phyloP scores from a whole-genome alignment of 305 asterid genomes.

The Ajuga reptans region DNA sequence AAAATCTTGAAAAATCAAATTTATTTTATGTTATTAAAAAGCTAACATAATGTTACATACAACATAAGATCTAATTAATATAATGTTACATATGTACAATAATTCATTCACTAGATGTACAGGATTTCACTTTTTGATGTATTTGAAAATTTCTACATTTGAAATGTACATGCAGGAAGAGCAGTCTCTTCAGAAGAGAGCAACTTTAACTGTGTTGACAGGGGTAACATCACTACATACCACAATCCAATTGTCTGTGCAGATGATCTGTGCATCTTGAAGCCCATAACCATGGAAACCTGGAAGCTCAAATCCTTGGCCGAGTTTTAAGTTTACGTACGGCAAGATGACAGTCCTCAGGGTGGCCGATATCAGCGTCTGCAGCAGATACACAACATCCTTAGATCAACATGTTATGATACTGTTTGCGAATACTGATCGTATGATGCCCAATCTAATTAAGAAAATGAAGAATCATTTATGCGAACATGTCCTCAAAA shows the following conservation, averaged over 20 bases:
- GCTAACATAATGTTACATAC: too few species aligned
- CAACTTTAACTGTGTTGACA: constrained; percentile 19
- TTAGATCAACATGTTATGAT: constrained; percentile 1
- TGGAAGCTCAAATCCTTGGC: constrained; percentile 55
- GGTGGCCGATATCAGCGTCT: constrained; percentile 50
- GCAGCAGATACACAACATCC: constrained; percentile 39
- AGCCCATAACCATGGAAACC: constrained; percentile 58
- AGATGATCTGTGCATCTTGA: constrained; percentile 44
- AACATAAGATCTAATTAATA: too few species aligned
- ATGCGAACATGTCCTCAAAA: too few species aligned
- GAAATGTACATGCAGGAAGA: constrained; percentile 35
- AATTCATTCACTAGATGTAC: background rate
- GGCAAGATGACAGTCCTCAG: constrained; percentile 65
- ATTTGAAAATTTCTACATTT: constrained; percentile 34
- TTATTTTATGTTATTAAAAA: too few species aligned
- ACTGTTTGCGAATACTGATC: background rate
- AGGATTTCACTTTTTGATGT: constrained; percentile 22
- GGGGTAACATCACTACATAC: constrained; percentile 51
- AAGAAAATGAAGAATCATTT: too few species aligned
- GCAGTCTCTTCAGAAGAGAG: constrained; percentile 31
- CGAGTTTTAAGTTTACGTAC: constrained; percentile 53
- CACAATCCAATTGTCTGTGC: constrained; percentile 47
- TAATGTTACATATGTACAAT: background rate
- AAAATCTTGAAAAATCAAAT: too few species aligned
- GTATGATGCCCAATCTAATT: too few species aligned